phyloP scores from a whole-genome alignment of 495 filamentous ascomycete genomes.

The Penicillium manginii region DNA sequence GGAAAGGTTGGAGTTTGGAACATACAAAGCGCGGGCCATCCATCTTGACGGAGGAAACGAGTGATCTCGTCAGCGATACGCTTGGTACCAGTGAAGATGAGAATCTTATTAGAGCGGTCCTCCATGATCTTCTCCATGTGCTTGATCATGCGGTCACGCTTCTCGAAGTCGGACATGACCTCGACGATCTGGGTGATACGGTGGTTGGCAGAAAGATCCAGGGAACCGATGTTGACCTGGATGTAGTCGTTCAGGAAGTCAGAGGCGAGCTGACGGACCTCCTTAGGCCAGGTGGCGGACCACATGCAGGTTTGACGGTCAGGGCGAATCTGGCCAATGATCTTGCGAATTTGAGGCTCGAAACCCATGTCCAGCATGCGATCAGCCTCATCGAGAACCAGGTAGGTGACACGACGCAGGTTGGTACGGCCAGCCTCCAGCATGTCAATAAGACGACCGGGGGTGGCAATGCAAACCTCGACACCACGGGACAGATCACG shows the following conservation, averaged over 20 bases:
- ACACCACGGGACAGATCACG: constrained; percentile 91
- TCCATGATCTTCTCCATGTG: constrained; percentile 99
- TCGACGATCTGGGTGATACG: constrained; percentile 98
- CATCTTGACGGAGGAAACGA: constrained; percentile 96
- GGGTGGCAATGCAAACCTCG: constrained; percentile 97
- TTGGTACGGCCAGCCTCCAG: constrained; percentile 96
- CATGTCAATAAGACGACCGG: constrained; percentile 98
- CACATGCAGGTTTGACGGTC: constrained; percentile 99
- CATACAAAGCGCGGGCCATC: constrained; percentile 97
- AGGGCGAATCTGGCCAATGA: constrained; percentile 94
- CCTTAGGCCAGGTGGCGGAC: constrained; percentile 99
- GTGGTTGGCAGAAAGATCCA: constrained; percentile 97
- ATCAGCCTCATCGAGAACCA: constrained; percentile 98
- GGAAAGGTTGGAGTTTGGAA: constrained; percentile 18
- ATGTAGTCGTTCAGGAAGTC: constrained; percentile 97
- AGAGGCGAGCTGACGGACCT: constrained; percentile 91
- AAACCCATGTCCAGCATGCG: constrained; percentile 99
- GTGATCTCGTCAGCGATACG: constrained; percentile 98
- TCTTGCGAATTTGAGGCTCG: constrained; percentile 98
- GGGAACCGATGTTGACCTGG: constrained; percentile 97
- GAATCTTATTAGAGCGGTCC: constrained; percentile 85
- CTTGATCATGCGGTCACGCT: constrained; percentile 96
- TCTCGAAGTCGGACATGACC: constrained; percentile 93
- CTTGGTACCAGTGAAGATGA: constrained; percentile 98
- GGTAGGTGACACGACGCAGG: constrained; percentile 95